Percentiles rank a stretch among this genome's conserved stretches.
Evolutionary conservation across 2,329 filamentous ascomycete species (phyloP).

Genomic region (Phaeophleospora eucalypticola): DNA sequence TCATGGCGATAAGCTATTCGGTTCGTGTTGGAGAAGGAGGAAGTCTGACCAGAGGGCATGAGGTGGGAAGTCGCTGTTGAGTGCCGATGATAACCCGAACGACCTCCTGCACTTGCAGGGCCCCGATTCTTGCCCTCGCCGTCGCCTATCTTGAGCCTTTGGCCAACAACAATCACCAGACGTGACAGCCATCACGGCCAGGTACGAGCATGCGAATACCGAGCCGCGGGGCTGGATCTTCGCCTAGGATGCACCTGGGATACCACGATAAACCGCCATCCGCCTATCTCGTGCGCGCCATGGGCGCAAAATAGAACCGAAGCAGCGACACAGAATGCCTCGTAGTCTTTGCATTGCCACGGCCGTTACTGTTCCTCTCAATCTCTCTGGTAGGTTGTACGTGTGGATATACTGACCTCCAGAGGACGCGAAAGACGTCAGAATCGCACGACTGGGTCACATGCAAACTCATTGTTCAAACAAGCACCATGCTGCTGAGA

Average conservation of each 20-base stretch:
- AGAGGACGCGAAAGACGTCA: too few relatives aligned
- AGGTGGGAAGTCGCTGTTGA: too few relatives aligned
- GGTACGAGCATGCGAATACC: not conserved
- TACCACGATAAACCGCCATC: not conserved
- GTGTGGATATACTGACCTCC: too few relatives aligned
- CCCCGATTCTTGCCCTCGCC: not conserved
- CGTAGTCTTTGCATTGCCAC: too few relatives aligned
- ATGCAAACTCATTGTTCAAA: not conserved
- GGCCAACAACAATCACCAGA: not conserved
- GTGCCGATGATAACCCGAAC: too few relatives aligned
- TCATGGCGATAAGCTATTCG: not conserved
- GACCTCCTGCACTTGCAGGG: too few relatives aligned
- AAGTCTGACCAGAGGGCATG: not conserved
- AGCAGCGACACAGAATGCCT: too few relatives aligned
- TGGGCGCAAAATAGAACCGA: too few relatives aligned
- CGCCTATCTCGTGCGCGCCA: not conserved
- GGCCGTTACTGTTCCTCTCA: too few relatives aligned
- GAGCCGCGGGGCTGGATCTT: not conserved
- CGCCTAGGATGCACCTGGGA: not conserved
- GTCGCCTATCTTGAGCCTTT: not conserved
- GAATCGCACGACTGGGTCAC: not conserved
- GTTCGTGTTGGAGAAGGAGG: not conserved
- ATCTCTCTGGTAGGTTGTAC: too few relatives aligned
- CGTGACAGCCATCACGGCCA: not conserved
- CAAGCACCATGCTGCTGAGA: constrained; percentile 2